Evolutionary conservation across 805 yeast species (phyloP), one percentile per base, ranked within the genome.

Genomic region (Candida coquimbonensis): DNA sequence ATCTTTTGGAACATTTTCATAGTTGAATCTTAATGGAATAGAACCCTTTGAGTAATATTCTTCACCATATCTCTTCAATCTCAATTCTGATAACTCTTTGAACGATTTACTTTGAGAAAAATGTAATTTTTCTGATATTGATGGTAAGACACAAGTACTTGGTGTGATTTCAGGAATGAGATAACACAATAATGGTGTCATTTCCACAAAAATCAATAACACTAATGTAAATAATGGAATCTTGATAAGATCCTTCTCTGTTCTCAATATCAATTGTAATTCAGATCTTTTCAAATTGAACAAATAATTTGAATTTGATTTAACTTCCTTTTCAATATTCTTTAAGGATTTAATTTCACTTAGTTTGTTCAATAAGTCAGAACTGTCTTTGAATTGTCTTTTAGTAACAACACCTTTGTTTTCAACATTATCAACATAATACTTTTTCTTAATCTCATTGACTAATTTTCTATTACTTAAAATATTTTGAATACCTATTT

Each of bases 121-220:
- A 60, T 60, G 45, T 60, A 66, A 36, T 43, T 63, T 69, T 17
- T 56, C 52, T 19, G 57, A 56, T 7, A 61, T 55, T 6, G 64
- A 62, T 1, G 83, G 82, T 31, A 78, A 64, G 9, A 75, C 65
- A 58, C 84, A 80, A 11, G 83, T 78, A 64, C 72, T 72, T 9
- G 84, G 82, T 1, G 80, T 72, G 5, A 80, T 55, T 49, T 74
- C 75, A 0, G 86, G 86, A 42, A 78, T 56, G 5, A 67, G 57
- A 44, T 70, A 75, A 54, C 82, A 77, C 6, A 80, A 50, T 1
- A 76, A 19, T 0, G 83, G 81, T 0, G 83, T 75, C 42, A 64
- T 54, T 52, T 80, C 87, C 55, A 74, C 75, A 57, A 77, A 78
- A 3, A 77, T 51, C 26, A 74, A 39, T 40, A 74, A 64, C 7